Evolutionary conservation across 2,329 filamentous ascomycete species (phyloP).

Genomic region (Alternaria triticimaculans): DNA sequence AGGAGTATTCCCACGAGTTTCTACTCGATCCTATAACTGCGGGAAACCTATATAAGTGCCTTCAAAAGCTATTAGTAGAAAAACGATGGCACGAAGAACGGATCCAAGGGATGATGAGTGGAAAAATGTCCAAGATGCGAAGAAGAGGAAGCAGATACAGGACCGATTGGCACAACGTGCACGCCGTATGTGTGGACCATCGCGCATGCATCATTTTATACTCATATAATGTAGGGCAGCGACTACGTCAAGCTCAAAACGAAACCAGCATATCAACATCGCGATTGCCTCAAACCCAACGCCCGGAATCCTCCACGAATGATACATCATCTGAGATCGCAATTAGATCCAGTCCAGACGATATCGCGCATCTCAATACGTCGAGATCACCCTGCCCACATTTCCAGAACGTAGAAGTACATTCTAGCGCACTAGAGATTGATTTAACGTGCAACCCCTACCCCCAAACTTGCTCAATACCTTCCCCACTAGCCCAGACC

Average conservation of each 20-base stretch:
- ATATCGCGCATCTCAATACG: neutral
- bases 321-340: neutral
- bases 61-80: neutral
- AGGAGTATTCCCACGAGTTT: neutral
- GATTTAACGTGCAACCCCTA: neutral
- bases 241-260: slow-evolving; percentile 12
- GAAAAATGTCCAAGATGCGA: slow-evolving; percentile 45
- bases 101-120: slow-evolving; percentile 39
- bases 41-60: neutral
- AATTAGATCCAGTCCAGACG: neutral
- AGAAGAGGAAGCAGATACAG: slow-evolving; percentile 51
- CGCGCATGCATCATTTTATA: neutral
- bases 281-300: neutral
- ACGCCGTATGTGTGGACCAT: slow-evolving; percentile 33
- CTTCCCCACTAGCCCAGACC: slow-evolving; percentile 12
- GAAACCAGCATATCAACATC: neutral
- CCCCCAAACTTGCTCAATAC: neutral
- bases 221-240: slow-evolving; percentile 15
- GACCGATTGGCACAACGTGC: slow-evolving; percentile 50
- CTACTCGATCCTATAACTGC: neutral
- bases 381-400: neutral
- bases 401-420: neutral
- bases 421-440: neutral
- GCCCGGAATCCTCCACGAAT: neutral
- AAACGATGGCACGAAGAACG: slow-evolving; percentile 29